phyloP scores from a whole-genome alignment of 2,329 filamentous ascomycete genomes.

The Colletotrichum lini region DNA sequence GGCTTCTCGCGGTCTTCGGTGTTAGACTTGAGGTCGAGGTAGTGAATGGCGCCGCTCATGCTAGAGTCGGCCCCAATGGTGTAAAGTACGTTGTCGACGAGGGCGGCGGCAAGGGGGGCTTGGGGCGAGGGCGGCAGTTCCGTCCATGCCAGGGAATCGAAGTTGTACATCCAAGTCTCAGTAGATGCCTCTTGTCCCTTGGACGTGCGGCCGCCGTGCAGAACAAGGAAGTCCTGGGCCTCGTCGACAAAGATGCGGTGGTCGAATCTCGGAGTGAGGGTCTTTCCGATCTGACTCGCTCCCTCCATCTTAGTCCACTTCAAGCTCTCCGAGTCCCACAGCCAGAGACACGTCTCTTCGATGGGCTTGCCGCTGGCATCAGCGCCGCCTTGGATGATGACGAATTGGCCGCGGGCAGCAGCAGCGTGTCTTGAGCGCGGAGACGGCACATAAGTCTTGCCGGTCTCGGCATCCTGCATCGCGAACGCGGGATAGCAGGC shows the following conservation, averaged over 20 bases:
- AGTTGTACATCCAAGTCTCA: constrained; percentile 67
- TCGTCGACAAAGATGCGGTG: constrained; percentile 55
- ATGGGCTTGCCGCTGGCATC: constrained; percentile 49
- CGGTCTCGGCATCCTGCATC: constrained; percentile 47
- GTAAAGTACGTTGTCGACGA: constrained; percentile 62
- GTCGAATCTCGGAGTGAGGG: constrained; percentile 49
- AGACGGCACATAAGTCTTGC: constrained; percentile 49
- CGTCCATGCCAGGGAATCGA: constrained; percentile 63
- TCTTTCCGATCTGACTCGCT: constrained; percentile 49
- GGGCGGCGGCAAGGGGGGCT: constrained; percentile 56
- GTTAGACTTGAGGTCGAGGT: constrained; percentile 51
- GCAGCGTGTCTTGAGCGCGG: constrained; percentile 55
- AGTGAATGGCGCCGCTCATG: constrained; percentile 54
- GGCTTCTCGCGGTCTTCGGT: constrained; percentile 50
- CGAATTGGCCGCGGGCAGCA: constrained; percentile 49
- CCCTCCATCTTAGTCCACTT: constrained; percentile 53
- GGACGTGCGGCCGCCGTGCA: constrained; percentile 61
- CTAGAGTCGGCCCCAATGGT: constrained; percentile 56
- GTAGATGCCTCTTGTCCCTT: constrained; percentile 55
- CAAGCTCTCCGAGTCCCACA: constrained; percentile 54
- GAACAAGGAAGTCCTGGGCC: constrained; percentile 64
- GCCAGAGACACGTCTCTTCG: constrained; percentile 54
- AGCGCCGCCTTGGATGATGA: constrained; percentile 56
- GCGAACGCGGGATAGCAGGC: constrained; percentile 51
- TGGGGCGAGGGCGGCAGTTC: constrained; percentile 61